These are phyloP conservation scores for Boletus insuetus DNA, from an alignment of 768 basidiomycete genomes.

Conservation along the genomic window DNA sequence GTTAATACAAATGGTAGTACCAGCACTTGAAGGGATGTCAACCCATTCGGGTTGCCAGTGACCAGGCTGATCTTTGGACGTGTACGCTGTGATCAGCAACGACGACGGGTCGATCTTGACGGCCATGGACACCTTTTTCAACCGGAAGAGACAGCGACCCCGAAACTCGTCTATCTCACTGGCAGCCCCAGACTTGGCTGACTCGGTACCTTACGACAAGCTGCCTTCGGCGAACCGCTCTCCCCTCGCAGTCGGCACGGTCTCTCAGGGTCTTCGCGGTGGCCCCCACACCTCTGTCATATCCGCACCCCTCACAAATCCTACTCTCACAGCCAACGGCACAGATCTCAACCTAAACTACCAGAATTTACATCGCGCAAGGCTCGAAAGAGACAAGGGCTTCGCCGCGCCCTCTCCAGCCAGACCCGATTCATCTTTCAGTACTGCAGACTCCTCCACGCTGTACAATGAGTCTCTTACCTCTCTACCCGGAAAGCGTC, in stretches of 20 bases:
- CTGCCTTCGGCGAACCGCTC: conserved; percentile 52
- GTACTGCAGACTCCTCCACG: conserved; percentile 58
- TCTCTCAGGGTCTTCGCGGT: conserved; percentile 54
- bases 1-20: not conserved
- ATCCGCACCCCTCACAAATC: conserved; percentile 83
- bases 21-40: conserved; percentile 1
- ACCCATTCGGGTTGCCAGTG: not conserved
- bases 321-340: conserved; percentile 67
- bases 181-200: conserved; percentile 52
- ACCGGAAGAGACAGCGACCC: conserved; percentile 55
- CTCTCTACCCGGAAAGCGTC: conserved; percentile 35
- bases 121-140: conserved; percentile 65
- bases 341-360: conserved; percentile 72
- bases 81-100: conserved; percentile 9
- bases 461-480: conserved; percentile 50
- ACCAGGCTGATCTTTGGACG: conserved; percentile 4
- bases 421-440: conserved; percentile 53
- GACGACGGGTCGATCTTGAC: conserved; percentile 11
- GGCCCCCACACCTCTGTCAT: conserved; percentile 38
- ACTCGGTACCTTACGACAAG: conserved; percentile 74
- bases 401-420: conserved; percentile 20
- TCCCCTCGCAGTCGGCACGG: conserved; percentile 54
- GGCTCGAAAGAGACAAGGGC: conserved; percentile 52
- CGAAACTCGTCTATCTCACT: conserved; percentile 59
- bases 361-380: conserved; percentile 45